Evolutionary conservation across 1,139 yeast genomes (phyloP), one percentile per base, ranked within the genome.

Genomic region (Hyphopichia buzzinii): DNA sequence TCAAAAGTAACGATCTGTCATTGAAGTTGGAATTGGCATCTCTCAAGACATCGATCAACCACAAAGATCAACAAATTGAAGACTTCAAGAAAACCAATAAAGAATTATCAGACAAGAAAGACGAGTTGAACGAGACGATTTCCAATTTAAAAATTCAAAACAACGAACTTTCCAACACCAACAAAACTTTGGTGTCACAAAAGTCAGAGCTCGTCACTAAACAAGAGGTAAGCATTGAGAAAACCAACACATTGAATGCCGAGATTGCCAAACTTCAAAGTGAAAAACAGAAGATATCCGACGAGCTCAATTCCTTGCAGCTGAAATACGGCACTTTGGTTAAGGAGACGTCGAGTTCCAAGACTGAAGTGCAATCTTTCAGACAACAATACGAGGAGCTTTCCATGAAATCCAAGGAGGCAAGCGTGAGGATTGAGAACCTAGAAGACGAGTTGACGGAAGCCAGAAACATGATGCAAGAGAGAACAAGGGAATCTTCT

Each of bases 381-480:
- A 81, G 77, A 47, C 81, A 81, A 44, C 95, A 89, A 55, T 77
- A 82, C 39, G 96, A 89, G 33, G 97, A 90, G 52, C 60, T 88
- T 35, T 59, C 71, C 5, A 75, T 84, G 74, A 79, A 84, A 37
- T 62, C 82, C 24, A 77, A 77, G 43, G 97, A 90, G 48, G 67
- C 81, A 3, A 70, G 72, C 24, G 67, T 69, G 37, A 73, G 77
- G 43, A 67, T 77, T 21, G 92, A 86, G 40, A 74, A 79, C 3
- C 59, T 90, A 34, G 90, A 86, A 47, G 96, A 88, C 40, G 96
- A 90, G 50, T 60, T 90, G 12, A 67, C 76, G 8, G 97, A 90
- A 40, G 69, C 86, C 4, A 76, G 88, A 42, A 74, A 77, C 30
- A 70, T 81, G 56, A 62, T 90, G 7, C 92, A 83, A 50, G 96